These are phyloP conservation scores for Aspergillus ruber DNA, from an alignment of 2,329 filamentous ascomycete species.

Conservation along the genomic window DNA sequence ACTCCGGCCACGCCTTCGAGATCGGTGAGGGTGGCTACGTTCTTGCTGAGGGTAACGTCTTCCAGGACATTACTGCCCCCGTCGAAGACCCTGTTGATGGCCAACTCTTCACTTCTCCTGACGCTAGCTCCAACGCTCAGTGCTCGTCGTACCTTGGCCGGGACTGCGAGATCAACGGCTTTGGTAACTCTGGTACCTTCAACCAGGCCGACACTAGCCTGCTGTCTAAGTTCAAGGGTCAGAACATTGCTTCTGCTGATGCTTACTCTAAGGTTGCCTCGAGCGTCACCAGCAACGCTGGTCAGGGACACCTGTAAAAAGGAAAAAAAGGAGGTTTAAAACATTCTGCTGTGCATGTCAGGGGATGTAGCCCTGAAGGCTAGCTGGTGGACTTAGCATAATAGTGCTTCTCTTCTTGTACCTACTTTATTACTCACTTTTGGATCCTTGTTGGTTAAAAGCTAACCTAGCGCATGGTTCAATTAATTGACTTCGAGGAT, in stretches of 20 bases:
- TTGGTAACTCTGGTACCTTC: constrained; percentile 31
- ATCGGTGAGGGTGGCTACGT: constrained; percentile 39
- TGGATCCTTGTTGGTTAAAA: not conserved
- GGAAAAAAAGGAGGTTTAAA: not conserved
- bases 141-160: constrained; percentile 46
- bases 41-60: constrained; percentile 53
- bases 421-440: not conserved
- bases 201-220: constrained; percentile 42
- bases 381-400: not conserved
- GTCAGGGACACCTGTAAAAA: constrained; percentile 41
- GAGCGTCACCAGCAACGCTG: constrained; percentile 37
- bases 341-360: not conserved
- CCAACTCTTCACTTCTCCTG: constrained; percentile 33
- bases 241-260: constrained; percentile 45
- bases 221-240: constrained; percentile 47
- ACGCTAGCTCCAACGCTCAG: constrained; percentile 28
- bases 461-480: not conserved
- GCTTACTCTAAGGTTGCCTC: constrained; percentile 31
- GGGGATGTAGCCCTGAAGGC: not conserved
- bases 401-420: not conserved
- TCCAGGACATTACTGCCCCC: constrained; percentile 47
- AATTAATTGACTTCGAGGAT: too few species aligned
- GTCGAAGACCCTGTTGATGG: constrained; percentile 36
- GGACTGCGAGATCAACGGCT: constrained; percentile 47
- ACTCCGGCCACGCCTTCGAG: constrained; percentile 54